Evolutionary conservation across 768 basidiomycete genomes (phyloP).

Genomic region (Trametes elegans): DNA sequence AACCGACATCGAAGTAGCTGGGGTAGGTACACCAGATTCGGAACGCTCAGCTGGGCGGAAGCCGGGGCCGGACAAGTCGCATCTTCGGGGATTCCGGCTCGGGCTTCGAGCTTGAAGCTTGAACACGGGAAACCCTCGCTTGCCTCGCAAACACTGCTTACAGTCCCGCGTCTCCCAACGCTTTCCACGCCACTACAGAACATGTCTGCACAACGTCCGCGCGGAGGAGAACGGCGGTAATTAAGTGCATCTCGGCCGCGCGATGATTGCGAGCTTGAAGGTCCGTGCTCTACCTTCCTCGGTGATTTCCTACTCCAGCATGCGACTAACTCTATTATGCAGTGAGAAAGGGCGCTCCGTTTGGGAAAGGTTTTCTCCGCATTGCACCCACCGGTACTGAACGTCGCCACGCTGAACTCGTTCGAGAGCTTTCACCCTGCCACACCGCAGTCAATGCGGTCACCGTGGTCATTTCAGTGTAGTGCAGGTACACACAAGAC

Average conservation of each 20-base stretch:
- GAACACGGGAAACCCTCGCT: no score
- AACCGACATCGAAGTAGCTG: no score
- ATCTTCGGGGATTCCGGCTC: no score
- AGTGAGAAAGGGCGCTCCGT: not conserved
- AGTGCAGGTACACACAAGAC: no score
- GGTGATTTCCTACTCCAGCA: not conserved
- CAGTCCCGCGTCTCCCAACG: not conserved
- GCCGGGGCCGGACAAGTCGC: no score
- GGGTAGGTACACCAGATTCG: no score
- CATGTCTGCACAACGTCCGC: not conserved
- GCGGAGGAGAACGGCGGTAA: slow-evolving; percentile 1
- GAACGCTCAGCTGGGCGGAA: no score
- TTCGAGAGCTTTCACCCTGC: not conserved
- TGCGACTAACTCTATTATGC: not conserved
- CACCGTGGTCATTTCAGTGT: not conserved
- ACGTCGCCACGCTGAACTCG: not conserved
- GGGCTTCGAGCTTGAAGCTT: no score
- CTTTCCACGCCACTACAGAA: not conserved
- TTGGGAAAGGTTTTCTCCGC: not conserved
- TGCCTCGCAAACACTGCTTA: no score
- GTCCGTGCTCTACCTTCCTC: no score
- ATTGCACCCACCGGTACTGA: not conserved
- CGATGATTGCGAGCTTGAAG: not conserved
- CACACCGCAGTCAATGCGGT: no score
- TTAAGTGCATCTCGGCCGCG: not conserved